Conservation (phyloP, 2,329 filamentous ascomycete species). For the Stagonosporopsis vannaccii region DNA sequence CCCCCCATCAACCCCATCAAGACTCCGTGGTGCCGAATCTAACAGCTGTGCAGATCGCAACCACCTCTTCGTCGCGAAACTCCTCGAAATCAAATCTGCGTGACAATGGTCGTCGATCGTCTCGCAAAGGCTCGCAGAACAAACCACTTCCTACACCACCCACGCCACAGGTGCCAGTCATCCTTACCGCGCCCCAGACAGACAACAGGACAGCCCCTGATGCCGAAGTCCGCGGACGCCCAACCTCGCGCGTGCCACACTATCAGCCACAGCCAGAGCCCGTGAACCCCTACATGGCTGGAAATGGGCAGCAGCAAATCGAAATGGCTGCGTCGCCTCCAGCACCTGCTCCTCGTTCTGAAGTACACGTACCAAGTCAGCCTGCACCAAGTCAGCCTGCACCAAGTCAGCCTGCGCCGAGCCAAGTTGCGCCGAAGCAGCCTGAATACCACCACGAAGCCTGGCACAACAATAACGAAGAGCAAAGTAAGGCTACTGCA, state of each 20-base stretch:
- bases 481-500: conserved; percentile 24
- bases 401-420: conserved; percentile 17
- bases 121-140: conserved; percentile 44
- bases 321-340: conserved; percentile 2
- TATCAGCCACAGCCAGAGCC: conserved; percentile 27
- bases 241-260: conserved; percentile 21
- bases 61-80: conserved; percentile 48
- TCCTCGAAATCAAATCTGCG: conserved; percentile 46
- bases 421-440: conserved; percentile 18
- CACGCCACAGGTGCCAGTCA: conserved; percentile 16
- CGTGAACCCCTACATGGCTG: conserved; percentile 29
- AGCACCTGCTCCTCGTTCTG: conserved; percentile 11
- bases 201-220: conserved; percentile 22
- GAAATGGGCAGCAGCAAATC: not conserved
- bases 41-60: conserved; percentile 41
- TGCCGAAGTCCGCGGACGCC: conserved; percentile 23
- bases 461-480: conserved; percentile 27
- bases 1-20: conserved; percentile 8
- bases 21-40: conserved; percentile 9
- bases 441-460: conserved; percentile 32
- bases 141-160: conserved; percentile 44
- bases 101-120: conserved; percentile 41
- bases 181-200: conserved; percentile 4
- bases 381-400: conserved; percentile 13
- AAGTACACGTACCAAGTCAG: conserved; percentile 27